phyloP scores from a whole-genome alignment of 169 alveolate species.

The Amoebophrya sp. region DNA sequence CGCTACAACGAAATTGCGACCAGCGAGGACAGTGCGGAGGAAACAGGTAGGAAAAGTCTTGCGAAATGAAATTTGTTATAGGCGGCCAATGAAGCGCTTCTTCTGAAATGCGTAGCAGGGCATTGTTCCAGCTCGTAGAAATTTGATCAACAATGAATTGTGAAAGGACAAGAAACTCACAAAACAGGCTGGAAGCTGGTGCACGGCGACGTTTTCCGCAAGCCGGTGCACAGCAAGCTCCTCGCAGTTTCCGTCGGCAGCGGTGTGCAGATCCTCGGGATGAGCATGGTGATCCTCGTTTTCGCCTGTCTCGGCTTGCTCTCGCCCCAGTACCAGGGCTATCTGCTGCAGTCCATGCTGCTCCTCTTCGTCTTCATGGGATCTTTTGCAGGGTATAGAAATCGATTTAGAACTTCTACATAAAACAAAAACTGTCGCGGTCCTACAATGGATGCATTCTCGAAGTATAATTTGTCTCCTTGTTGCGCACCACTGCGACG shows the following conservation, averaged over 20 bases:
- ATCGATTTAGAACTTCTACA: conserved; percentile 36
- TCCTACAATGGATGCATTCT: not conserved
- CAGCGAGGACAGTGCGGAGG: conserved; percentile 41
- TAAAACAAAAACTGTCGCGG: not conserved
- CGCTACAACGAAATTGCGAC: conserved; percentile 62
- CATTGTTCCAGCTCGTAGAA: no score
- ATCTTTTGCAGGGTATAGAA: conserved; percentile 69
- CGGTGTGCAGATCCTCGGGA: conserved; percentile 67
- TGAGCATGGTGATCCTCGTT: conserved; percentile 61
- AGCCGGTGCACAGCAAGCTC: conserved; percentile 65
- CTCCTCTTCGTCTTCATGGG: conserved; percentile 76
- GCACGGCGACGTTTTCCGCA: conserved; percentile 80
- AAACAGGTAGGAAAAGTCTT: conserved; percentile 49
- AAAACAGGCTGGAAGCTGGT: conserved; percentile 80
- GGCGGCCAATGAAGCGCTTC: no score
- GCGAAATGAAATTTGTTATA: no score
- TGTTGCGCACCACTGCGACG: not conserved
- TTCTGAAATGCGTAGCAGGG: no score
- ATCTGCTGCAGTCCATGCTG: conserved; percentile 64
- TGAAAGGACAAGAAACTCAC: no score
- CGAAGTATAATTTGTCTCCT: not conserved
- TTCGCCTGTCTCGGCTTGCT: conserved; percentile 64
- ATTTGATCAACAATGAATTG: no score
- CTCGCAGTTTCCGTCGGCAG: conserved; percentile 71
- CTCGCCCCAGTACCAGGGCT: conserved; percentile 64